Conservation (phyloP, 108 stramenopile species). For the Asterionellopsis glacialis region DNA sequence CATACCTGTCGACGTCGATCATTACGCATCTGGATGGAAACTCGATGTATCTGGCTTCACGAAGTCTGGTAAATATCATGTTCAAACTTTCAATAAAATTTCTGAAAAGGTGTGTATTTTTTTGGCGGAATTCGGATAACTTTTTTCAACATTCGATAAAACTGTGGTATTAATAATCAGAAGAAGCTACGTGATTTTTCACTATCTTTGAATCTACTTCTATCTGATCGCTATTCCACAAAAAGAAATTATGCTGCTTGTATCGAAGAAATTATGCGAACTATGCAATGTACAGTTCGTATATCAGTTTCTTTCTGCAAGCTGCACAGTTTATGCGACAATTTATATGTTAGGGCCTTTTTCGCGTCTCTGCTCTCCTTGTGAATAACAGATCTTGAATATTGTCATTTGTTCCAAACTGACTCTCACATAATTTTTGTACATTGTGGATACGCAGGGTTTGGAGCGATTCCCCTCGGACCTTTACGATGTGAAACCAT, state of each 20-base stretch:
- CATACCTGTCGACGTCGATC: constrained; percentile 28
- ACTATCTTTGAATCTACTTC: neutral
- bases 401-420: neutral
- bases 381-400: too few relatives aligned
- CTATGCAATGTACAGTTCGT: neutral
- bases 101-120: constrained; percentile 29
- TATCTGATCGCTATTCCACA: neutral
- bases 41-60: constrained; percentile 29
- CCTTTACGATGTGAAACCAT: constrained; percentile 53
- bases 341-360: too few relatives aligned
- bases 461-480: constrained; percentile 57
- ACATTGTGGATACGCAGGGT: constrained; percentile 20
- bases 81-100: constrained; percentile 92
- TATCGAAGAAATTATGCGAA: neutral
- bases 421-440: neutral
- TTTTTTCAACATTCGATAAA: neutral
- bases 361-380: too few relatives aligned
- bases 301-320: neutral
- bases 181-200: neutral
- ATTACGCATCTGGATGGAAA: constrained; percentile 34
- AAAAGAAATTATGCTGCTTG: neutral
- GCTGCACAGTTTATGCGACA: too few relatives aligned
- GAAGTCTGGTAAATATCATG: constrained; percentile 75
- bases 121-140: neutral
- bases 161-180: constrained; percentile 1